Percentiles rank a stretch among this genome's conserved stretches.
Conservation (phyloP, 257 asterid species). For the Phtheirospermum japonicum region DNA sequence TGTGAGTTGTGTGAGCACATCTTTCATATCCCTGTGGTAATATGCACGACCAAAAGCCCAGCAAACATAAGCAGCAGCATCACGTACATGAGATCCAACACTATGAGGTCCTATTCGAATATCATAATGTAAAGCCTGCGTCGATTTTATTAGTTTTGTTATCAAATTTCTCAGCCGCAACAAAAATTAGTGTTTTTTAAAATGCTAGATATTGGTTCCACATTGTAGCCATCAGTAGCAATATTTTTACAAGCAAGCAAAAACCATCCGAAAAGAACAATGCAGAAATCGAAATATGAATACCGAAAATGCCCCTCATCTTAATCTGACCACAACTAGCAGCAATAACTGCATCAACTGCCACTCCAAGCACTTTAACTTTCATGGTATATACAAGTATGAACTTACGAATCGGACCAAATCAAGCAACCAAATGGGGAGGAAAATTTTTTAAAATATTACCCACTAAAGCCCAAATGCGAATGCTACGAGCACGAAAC, state of each 20-base stretch:
- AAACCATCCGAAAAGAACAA: background rate
- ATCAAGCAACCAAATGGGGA: background rate
- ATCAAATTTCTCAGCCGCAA: too few relatives aligned
- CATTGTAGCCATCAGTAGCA: background rate
- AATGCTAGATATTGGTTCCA: too few relatives aligned
- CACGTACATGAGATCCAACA: conserved; percentile 98
- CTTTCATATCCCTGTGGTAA: too few relatives aligned
- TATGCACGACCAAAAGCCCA: too few relatives aligned
- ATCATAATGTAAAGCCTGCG: conserved; percentile 91
- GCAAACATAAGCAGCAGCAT: too few relatives aligned
- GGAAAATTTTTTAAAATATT: conserved; percentile 9
- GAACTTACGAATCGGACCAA: background rate
- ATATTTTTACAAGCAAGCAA: background rate
- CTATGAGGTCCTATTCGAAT: conserved; percentile 98
- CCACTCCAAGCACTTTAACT: background rate
- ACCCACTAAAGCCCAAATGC: conserved; percentile 23
- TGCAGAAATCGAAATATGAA: background rate
- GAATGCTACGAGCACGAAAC: conserved; percentile 50
- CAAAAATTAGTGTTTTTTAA: too few relatives aligned
- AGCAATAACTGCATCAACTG: background rate
- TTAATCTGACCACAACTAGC: background rate
- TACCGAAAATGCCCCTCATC: background rate
- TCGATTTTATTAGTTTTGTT: background rate
- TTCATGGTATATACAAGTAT: background rate
- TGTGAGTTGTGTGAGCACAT: too few relatives aligned